Conservation (phyloP, 495 filamentous ascomycete species). For the Geoglossum glabrum region DNA sequence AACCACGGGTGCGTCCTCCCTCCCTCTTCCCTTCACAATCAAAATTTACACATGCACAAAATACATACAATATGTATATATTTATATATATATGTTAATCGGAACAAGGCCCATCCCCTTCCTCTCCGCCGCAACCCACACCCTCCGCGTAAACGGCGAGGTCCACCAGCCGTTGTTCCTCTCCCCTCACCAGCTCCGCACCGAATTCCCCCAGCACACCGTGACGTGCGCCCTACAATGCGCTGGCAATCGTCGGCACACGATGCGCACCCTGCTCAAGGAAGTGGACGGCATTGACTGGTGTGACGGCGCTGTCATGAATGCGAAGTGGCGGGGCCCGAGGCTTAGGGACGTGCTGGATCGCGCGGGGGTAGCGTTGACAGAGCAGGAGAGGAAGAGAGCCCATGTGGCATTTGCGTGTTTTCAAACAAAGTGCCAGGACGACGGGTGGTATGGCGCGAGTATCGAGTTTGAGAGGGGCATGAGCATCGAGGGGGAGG, state of each 20-base stretch:
- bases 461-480: constrained; percentile 29
- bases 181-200: constrained; percentile 20
- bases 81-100: neutral
- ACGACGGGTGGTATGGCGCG: constrained; percentile 46
- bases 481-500: constrained; percentile 25
- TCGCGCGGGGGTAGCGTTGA: constrained; percentile 18
- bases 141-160: constrained; percentile 23
- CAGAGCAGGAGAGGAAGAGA: constrained; percentile 6
- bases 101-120: constrained; percentile 23
- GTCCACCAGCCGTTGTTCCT: constrained; percentile 18
- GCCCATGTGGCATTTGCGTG: constrained; percentile 35
- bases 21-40: no score
- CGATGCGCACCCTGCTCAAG: constrained; percentile 39
- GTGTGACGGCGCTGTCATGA: constrained; percentile 43
- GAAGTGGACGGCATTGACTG: constrained; percentile 44
- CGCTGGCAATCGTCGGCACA: constrained; percentile 42
- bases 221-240: constrained; percentile 38
- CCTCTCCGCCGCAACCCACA: constrained; percentile 21
- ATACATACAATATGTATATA: neutral
- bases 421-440: constrained; percentile 39
- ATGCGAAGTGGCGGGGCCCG: constrained; percentile 37
- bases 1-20: constrained; percentile 23
- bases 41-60: no score
- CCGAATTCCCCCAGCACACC: constrained; percentile 29
- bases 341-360: constrained; percentile 32